Evolutionary conservation across 2,329 filamentous ascomycete species (phyloP), one percentile per base, ranked within the genome.

Genomic region (Pyrenophora tritici-repentis): DNA sequence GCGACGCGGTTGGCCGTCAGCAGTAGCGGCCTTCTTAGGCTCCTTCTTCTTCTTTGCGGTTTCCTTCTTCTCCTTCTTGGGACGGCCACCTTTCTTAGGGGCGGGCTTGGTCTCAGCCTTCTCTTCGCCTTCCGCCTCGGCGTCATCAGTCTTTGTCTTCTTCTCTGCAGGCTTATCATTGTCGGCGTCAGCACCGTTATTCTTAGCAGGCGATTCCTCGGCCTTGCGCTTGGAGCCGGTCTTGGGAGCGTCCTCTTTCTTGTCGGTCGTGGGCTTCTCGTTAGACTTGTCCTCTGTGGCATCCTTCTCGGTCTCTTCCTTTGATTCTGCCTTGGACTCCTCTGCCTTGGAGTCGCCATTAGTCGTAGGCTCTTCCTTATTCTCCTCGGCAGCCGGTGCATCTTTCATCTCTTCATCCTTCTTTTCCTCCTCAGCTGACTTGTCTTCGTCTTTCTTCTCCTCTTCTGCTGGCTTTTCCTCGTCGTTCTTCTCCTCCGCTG

Each of bases 11-110:
- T 78, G 71, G 36, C 78, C 78, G 47, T 75, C 71, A 42, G 74
- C 78, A 24, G 78, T 80, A 9, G 78, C 78, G 29, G 78, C 77
- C 61, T 75, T 75, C 75, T 81, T 80, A 24, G 78, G 73, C 60
- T 74, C 65, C 57, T 72, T 75, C 70, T 79, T 79, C 61, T 66
- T 65, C 13, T 66, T 65, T 12, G 58, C 66, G 24, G 72, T 63
- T 40, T 76, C 71, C 49, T 75, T 76, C 67, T 76, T 72, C 37
- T 73, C 69, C 45, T 67, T 67, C 59, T 67, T 76, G 26, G 76
- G 75, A 36, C 76, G 71, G 35, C 76, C 77, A 42, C 68, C 69
- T 42, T 67, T 66, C 47, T 72, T 71, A 14, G 39, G 24, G 6
- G 50, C 35, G 7, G 68, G 65, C 50, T 70, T 68, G 26, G 64